Percentiles rank a stretch among this genome's conserved stretches.
Conservation (phyloP, 495 filamentous ascomycete species). For the Pyrenula aspistea region DNA sequence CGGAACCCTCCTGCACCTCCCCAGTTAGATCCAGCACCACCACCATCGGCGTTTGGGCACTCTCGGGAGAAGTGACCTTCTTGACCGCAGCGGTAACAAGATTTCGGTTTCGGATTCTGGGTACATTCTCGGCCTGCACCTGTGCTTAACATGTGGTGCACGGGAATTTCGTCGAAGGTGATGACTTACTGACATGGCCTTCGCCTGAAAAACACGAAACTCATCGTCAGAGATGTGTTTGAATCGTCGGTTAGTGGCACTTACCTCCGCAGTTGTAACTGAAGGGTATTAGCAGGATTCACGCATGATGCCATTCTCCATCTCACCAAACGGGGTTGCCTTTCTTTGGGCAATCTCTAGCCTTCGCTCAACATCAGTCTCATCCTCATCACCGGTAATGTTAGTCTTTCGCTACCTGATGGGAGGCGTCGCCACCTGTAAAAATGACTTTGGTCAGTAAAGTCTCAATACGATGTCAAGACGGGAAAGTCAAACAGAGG, state of each 20-base stretch:
- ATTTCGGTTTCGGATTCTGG: conserved; percentile 81
- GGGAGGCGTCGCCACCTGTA: conserved; percentile 61
- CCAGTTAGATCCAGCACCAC: conserved; percentile 33
- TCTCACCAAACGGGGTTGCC: conserved; percentile 80
- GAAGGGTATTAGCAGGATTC: conserved; percentile 15
- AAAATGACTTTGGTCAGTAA: neutral
- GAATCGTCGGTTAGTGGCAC: conserved; percentile 10
- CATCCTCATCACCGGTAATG: neutral
- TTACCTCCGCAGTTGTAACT: conserved; percentile 74
- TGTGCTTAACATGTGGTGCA: conserved; percentile 5
- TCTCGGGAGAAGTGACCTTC: conserved; percentile 90
- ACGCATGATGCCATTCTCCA: conserved; percentile 3
- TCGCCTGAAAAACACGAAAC: conserved; percentile 33
- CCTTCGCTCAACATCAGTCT: conserved; percentile 29
- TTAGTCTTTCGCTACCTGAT: conserved; percentile 41
- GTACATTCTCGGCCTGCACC: conserved; percentile 77
- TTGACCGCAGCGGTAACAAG: conserved; percentile 88
- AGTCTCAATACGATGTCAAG: neutral
- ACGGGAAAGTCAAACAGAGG: conserved; percentile 3
- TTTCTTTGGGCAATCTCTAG: conserved; percentile 90
- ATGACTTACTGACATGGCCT: conserved; percentile 75
- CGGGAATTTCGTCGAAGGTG: conserved; percentile 1
- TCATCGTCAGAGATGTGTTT: conserved; percentile 11
- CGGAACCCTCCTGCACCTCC: conserved; percentile 22
- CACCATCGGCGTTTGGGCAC: conserved; percentile 51